phyloP scores from a whole-genome alignment of 495 filamentous ascomycete species.

The Cenococcum geophilum region DNA sequence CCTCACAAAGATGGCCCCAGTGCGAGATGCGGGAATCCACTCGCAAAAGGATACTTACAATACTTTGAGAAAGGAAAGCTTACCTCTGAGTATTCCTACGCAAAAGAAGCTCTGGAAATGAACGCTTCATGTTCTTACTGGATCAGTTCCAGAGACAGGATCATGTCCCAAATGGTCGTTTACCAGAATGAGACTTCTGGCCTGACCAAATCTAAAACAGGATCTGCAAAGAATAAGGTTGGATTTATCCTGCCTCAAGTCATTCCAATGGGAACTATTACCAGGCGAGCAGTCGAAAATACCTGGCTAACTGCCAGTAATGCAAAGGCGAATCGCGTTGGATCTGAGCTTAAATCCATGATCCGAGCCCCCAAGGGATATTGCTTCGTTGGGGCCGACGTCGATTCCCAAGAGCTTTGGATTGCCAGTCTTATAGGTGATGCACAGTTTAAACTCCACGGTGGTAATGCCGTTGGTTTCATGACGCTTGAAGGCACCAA shows the following conservation, averaged over 20 bases:
- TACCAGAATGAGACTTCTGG: slow-evolving; percentile 56
- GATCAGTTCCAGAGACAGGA: slow-evolving; percentile 90
- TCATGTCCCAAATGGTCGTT: slow-evolving; percentile 88
- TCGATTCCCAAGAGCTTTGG: slow-evolving; percentile 99
- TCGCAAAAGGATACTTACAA: slow-evolving; percentile 81
- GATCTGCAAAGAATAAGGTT: slow-evolving; percentile 37
- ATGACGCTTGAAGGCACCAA: slow-evolving; percentile 98
- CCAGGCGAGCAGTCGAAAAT: slow-evolving; percentile 92
- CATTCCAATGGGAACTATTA: slow-evolving; percentile 98
- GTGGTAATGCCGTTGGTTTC: slow-evolving; percentile 94
- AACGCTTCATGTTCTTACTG: slow-evolving; percentile 98
- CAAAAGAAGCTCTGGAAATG: slow-evolving; percentile 93
- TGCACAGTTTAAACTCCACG: slow-evolving; percentile 86
- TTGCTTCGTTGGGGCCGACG: slow-evolving; percentile 91
- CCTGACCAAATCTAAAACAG: slow-evolving; percentile 31
- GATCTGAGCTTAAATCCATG: slow-evolving; percentile 96
- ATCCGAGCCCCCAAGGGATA: slow-evolving; percentile 87
- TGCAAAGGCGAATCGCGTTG: slow-evolving; percentile 89
- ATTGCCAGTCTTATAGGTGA: slow-evolving; percentile 95
- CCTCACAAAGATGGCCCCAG: slow-evolving; percentile 92
- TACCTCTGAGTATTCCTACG: slow-evolving; percentile 78
- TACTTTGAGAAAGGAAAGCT: slow-evolving; percentile 89
- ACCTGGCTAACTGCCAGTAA: slow-evolving; percentile 98
- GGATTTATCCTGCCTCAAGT: slow-evolving; percentile 97
- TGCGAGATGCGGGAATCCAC: slow-evolving; percentile 73